Base-by-base conservation (phyloP, 306 rosid species). In the Cucumis cinereus region DNA sequence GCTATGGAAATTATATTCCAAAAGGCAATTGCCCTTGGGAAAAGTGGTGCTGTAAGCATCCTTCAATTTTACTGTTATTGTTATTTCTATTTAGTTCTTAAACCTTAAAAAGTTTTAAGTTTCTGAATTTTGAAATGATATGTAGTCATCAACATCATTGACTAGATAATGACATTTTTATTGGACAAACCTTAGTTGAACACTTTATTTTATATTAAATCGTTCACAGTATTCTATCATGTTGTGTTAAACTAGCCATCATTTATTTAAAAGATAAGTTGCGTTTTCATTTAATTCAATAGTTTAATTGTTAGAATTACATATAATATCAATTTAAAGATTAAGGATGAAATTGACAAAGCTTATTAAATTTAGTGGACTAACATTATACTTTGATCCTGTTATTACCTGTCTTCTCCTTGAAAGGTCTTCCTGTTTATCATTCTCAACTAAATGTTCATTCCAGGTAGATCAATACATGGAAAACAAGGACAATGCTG, bases 401-500 rank as follows among this genome's bases (percentile, higher is more conserved):
- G 15, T 61, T 61, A 30, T 3, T 58, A 24, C 16, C 14, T 22
- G 28, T 35, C 43, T 73, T 75, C 45, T 26, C 28, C 67, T 75
- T 73, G 15, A 43, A 43, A 22, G 10, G 14, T 20, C 55, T 43
- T 68, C 56, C 63, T 71, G 38, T 40, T 67, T 53, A 33, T 36
- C 24, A 77, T 55, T 81, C 57, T 24, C 8, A 41, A 74, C 70
- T 79, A 22, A 77, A 22, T 75, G 20, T 7, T 58, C 80, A 55
- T 79, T 80, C 41, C 75, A 94, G 99, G 97, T 86, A 61, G 99
- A 90, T 10, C 98, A 90, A 77, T 87, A 80, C 63, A 81, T 88
- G 90, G 91, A 79, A 82, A 87, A 89, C 87, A 78, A 76, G 77
- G 85, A 74, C 7, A 82, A 78, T 52, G 96, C 93, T 11, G 84